phyloP scores from a whole-genome alignment of 495 filamentous ascomycete genomes.

The Penicillium waksmanii region DNA sequence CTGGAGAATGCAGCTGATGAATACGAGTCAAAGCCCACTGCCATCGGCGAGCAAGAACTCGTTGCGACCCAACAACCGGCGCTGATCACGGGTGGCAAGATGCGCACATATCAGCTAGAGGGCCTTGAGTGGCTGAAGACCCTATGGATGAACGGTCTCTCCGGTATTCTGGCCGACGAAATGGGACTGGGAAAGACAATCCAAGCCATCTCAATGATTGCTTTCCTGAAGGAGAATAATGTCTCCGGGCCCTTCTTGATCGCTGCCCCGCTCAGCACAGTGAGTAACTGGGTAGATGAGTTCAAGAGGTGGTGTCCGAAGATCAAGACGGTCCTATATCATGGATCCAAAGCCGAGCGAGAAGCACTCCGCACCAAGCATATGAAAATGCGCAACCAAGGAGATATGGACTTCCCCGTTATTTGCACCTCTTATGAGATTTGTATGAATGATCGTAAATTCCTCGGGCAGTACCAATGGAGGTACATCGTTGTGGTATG shows the following conservation, averaged over 20 bases:
- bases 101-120: slow-evolving; percentile 94
- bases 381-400: slow-evolving; percentile 63
- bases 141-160: slow-evolving; percentile 89
- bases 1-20: slow-evolving; percentile 59
- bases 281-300: slow-evolving; percentile 97
- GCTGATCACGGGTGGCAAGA: slow-evolving; percentile 81
- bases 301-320: slow-evolving; percentile 86
- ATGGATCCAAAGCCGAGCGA: slow-evolving; percentile 76
- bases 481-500: slow-evolving; percentile 93
- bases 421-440: slow-evolving; percentile 96
- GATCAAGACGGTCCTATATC: slow-evolving; percentile 87
- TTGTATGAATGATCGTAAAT: slow-evolving; percentile 84
- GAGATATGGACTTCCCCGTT: slow-evolving; percentile 76
- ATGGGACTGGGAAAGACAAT: slow-evolving; percentile 96
- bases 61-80: slow-evolving; percentile 83
- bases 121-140: slow-evolving; percentile 89
- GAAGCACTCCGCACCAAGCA: slow-evolving; percentile 66
- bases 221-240: slow-evolving; percentile 83
- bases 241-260: slow-evolving; percentile 89
- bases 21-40: slow-evolving; percentile 59
- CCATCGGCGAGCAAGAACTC: slow-evolving; percentile 75
- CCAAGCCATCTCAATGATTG: slow-evolving; percentile 90
- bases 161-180: slow-evolving; percentile 94
- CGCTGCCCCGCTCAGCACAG: slow-evolving; percentile 84
- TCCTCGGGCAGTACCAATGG: slow-evolving; percentile 82